Evolutionary conservation across 345 rosid species (phyloP), one percentile per base, ranked within the genome.

Genomic region (Gossypium bickii): DNA sequence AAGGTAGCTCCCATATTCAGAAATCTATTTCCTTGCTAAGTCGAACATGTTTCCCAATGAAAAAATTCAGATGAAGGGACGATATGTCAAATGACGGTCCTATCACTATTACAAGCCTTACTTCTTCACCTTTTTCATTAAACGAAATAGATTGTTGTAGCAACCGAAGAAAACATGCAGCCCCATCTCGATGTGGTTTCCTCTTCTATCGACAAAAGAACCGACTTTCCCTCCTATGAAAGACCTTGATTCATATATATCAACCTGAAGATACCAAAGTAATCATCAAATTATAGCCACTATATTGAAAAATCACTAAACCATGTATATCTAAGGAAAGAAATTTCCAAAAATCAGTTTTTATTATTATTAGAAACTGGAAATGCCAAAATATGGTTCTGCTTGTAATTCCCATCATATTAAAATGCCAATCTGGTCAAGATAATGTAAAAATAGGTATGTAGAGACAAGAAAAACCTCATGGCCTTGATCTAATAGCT

Each of bases 211-310:
- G 72, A 95, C 90, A 81, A 95, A 93, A 13, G 99, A 95, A 75
- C 99, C 99, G 15, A 93, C 99, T 90, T 95, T 95, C 73, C 99
- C 99, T 75, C 99, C 99, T 73, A 93, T 93, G 86, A 95, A 95
- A 55, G 89, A 9, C 83, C 96, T 88, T 17, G 93, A 92, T 34
- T 95, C 99, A 25, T 95, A 95, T 80, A 95, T 89, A 83, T 95
- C 97, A 72, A 95, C 99, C 98, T 94, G 86, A 76, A 57, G 57
- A 67, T 76, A 67, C 43, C n/a, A 52, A 80, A 61, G 75, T 20
- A 47, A 4, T 7, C 66, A 65, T 48, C 12, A 53, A 56, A 75
- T 13, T 38, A 22, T 18, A 59, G 12, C 20, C 17, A 34, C 38
- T 47, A 58, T 24, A 10, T 12, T 20, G 34, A 49, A 25, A 48